Evolutionary conservation across 257 asterid genomes (phyloP).

Genomic region (Voacanga thouarsii): DNA sequence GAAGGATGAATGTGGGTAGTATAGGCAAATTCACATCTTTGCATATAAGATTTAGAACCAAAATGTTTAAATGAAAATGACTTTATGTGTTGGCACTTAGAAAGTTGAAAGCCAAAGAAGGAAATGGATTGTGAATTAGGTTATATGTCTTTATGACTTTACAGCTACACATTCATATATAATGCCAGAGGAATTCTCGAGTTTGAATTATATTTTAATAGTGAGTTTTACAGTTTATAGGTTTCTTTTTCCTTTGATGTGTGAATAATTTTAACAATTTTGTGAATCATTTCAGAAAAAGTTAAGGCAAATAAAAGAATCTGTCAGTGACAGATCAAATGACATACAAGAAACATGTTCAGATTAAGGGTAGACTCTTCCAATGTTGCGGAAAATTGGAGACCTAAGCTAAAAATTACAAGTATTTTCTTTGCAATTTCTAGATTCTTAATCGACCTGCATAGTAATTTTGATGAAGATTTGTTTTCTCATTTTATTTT

Average conservation of each 20-base stretch:
- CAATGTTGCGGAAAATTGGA: constrained; percentile 50
- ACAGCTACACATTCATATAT: background rate
- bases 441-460: background rate
- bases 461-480: background rate
- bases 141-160: background rate
- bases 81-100: too few relatives aligned
- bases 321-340: constrained; percentile 33
- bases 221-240: background rate
- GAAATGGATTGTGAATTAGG: too few relatives aligned
- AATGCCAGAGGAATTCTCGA: background rate
- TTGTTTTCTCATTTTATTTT: background rate
- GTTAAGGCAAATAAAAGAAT: constrained; percentile 30
- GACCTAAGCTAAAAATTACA: too few relatives aligned
- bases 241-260: too few relatives aligned
- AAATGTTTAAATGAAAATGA: too few relatives aligned
- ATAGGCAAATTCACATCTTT: too few relatives aligned
- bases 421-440: constrained; percentile 31
- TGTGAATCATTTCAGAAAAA: constrained; percentile 35
- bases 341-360: constrained; percentile 40
- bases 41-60: too few relatives aligned
- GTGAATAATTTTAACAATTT: background rate
- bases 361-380: constrained; percentile 44
- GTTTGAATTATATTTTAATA: background rate
- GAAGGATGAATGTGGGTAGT: too few relatives aligned
- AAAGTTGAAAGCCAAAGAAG: too few relatives aligned